Conservation (phyloP, 176 grass and related monocot genomes). For the Alopecurus myosuroides region DNA sequence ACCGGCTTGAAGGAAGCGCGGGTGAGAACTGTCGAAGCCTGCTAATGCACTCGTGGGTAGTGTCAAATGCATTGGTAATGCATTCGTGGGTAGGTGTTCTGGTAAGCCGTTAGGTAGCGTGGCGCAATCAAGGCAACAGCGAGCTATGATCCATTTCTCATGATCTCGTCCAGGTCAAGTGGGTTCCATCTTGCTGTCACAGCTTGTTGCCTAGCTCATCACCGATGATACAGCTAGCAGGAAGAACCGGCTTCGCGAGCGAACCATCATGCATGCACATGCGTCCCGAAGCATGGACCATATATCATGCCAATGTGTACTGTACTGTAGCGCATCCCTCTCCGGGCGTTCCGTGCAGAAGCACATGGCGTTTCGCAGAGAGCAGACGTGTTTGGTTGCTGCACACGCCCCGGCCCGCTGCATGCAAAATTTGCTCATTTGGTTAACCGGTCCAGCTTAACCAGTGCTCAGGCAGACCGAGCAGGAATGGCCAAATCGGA, state of each 20-base stretch:
- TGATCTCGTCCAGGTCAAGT: not conserved
- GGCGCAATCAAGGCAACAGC: not conserved
- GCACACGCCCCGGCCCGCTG: too few relatives aligned
- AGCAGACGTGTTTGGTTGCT: too few relatives aligned
- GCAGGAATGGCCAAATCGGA: too few relatives aligned
- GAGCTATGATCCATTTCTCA: not conserved
- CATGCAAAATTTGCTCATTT: too few relatives aligned
- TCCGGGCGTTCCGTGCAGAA: not conserved
- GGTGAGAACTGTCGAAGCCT: too few relatives aligned
- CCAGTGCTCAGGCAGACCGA: too few relatives aligned
- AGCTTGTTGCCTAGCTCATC: not conserved
- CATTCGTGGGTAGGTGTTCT: not conserved
- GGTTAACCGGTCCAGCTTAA: too few relatives aligned
- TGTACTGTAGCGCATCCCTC: not conserved
- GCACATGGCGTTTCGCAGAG: not conserved
- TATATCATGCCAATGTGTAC: not conserved
- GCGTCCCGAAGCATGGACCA: not conserved
- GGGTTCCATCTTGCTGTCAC: not conserved
- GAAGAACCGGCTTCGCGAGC: not conserved
- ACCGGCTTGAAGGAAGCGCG: too few relatives aligned
- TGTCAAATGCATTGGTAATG: not conserved
- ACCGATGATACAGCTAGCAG: not conserved
- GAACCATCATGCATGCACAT: too few relatives aligned
- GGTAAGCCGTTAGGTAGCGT: not conserved
- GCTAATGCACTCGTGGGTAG: too few relatives aligned